Evolutionary conservation across 208 protist species (phyloP).

Genomic region (Crithidia bombi): DNA sequence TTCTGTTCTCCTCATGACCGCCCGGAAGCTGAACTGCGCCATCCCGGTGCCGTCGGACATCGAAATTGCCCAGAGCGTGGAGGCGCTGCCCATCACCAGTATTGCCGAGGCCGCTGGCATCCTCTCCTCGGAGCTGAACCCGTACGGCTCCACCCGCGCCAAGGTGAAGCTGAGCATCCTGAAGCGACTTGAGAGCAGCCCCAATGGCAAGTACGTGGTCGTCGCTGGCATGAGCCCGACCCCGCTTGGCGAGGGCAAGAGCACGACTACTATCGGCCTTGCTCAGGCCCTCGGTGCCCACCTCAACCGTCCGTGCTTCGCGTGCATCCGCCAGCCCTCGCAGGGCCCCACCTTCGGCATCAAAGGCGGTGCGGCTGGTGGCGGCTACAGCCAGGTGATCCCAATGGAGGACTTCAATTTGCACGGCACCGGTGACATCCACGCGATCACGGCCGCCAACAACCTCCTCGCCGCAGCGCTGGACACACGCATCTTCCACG

Average conservation of each 20-base stretch:
- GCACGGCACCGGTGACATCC: constrained; percentile 98
- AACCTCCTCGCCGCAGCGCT: constrained; percentile 97
- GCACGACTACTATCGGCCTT: constrained; percentile 97
- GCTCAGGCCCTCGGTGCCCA: constrained; percentile 97
- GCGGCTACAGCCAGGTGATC: constrained; percentile 97
- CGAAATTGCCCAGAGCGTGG: constrained; percentile 92
- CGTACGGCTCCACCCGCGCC: constrained; percentile 92
- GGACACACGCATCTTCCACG: constrained; percentile 97
- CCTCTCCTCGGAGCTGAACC: constrained; percentile 88
- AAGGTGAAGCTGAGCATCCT: constrained; percentile 90
- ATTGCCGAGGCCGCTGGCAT: constrained; percentile 86
- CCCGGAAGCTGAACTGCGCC: constrained; percentile 58
- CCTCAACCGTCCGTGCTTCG: constrained; percentile 91
- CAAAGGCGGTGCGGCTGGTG: constrained; percentile 98
- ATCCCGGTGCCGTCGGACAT: constrained; percentile 94
- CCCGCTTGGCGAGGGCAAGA: constrained; percentile 97
- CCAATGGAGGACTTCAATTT: constrained; percentile 99
- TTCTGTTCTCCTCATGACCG: constrained; percentile 45
- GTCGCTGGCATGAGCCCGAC: constrained; percentile 95
- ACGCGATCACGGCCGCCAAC: constrained; percentile 98
- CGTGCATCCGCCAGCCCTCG: constrained; percentile 97
- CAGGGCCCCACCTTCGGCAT: constrained; percentile 97
- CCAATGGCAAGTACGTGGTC: constrained; percentile 96
- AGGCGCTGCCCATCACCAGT: constrained; percentile 74
- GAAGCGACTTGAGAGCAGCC: constrained; percentile 77